Conservation (phyloP, 2,329 filamentous ascomycete species). For the Didymella arachidicola region DNA sequence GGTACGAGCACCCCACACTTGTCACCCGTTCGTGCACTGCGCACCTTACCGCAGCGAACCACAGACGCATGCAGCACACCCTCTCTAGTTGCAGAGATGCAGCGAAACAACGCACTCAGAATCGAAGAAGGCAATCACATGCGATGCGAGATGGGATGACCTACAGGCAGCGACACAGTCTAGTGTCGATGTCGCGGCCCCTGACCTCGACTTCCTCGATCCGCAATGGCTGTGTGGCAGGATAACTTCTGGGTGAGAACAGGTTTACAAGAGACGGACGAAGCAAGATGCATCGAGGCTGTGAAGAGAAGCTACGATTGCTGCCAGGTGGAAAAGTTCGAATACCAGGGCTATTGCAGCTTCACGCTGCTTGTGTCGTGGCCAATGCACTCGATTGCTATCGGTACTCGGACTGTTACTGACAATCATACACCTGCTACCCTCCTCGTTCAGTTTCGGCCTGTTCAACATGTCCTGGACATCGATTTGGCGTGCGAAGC, state of each 20-base stretch:
- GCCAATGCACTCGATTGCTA: neutral
- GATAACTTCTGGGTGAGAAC: slow-evolving; percentile 28
- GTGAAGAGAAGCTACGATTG: slow-evolving; percentile 17
- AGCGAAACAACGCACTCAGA: neutral
- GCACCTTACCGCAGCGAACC: slow-evolving; percentile 30
- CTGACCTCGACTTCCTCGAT: neutral
- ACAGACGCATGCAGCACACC: slow-evolving; percentile 26
- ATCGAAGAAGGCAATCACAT: neutral
- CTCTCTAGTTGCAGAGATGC: neutral
- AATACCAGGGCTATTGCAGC: slow-evolving; percentile 37
- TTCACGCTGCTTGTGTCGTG: slow-evolving; percentile 25
- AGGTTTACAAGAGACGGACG: slow-evolving; percentile 21
- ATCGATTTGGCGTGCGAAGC: slow-evolving; percentile 32
- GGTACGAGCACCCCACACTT: slow-evolving; percentile 23
- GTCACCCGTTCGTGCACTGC: slow-evolving; percentile 14
- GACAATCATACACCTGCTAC: neutral
- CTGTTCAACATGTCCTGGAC: slow-evolving; percentile 33
- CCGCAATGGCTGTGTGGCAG: neutral
- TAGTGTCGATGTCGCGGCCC: neutral
- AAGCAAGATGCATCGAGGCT: slow-evolving; percentile 19
- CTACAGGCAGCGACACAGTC: slow-evolving; percentile 1
- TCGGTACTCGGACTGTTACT: neutral
- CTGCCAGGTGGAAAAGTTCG: slow-evolving; percentile 21
- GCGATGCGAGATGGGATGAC: slow-evolving; percentile 19
- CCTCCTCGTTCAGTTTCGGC: slow-evolving; percentile 40